Evolutionary conservation across 129 eudicot genomes (phyloP).

Genomic region (Arctium lappa): DNA sequence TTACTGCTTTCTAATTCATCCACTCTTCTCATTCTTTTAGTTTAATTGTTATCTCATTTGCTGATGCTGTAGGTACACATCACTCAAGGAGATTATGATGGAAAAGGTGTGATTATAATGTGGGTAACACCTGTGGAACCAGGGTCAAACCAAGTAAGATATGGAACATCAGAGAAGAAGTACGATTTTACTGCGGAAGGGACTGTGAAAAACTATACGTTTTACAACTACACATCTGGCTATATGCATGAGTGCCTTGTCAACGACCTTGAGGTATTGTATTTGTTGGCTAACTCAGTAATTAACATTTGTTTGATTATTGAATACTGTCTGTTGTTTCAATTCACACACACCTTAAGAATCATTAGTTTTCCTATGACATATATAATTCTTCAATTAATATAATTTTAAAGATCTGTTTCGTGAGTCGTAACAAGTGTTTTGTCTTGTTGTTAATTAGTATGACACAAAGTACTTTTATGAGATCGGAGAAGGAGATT

Average conservation of each 20-base stretch:
- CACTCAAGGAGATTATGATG: conserved; percentile 98
- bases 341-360: neutral
- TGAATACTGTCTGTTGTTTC: too few species aligned
- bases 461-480: conserved; percentile 83
- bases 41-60: neutral
- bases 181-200: conserved; percentile 71
- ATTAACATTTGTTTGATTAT: neutral
- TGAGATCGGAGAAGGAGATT: conserved; percentile 71
- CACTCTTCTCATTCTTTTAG: neutral
- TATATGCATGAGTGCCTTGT: conserved; percentile 79
- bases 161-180: conserved; percentile 70
- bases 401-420: neutral
- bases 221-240: conserved; percentile 79
- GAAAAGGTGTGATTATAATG: conserved; percentile 78
- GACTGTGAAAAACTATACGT: conserved; percentile 56
- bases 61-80: conserved; percentile 69
- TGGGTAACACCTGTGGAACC: conserved; percentile 94
- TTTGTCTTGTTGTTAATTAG: conserved; percentile 47
- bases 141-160: conserved; percentile 71
- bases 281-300: conserved; percentile 16
- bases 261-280: conserved; percentile 81
- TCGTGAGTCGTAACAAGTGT: neutral
- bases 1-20: neutral
- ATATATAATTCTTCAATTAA: neutral
- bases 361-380: too few species aligned